Evolutionary conservation across 148 eudicot genomes (phyloP).

Genomic region (Rhododendron griersonianum): DNA sequence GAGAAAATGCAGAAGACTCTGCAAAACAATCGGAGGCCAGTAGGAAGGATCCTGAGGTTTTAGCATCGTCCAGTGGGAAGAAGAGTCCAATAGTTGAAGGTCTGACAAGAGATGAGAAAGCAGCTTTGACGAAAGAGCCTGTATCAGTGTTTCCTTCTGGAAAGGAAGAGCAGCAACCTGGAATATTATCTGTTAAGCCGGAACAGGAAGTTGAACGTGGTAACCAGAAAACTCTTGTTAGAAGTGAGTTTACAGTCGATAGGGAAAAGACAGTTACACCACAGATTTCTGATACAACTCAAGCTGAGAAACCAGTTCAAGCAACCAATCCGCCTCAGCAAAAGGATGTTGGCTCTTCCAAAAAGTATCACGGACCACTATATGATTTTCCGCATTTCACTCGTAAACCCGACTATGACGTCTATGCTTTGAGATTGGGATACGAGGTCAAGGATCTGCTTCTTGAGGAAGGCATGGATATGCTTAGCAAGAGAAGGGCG

Average conservation of each 20-base stretch:
- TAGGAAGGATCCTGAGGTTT: constrained; percentile 49
- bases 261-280: constrained; percentile 68
- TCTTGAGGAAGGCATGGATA: constrained; percentile 61
- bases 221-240: constrained; percentile 37
- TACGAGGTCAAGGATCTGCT: constrained; percentile 86
- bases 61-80: constrained; percentile 29
- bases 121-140: constrained; percentile 44
- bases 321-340: constrained; percentile 39
- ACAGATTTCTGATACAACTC: constrained; percentile 47
- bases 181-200: constrained; percentile 39
- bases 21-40: constrained; percentile 38
- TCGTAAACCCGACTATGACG: constrained; percentile 74
- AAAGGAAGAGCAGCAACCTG: constrained; percentile 49
- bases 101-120: constrained; percentile 46
- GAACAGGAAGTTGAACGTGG: constrained; percentile 59
- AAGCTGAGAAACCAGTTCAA: constrained; percentile 54
- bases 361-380: constrained; percentile 96
- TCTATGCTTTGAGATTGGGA: constrained; percentile 60
- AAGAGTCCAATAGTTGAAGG: constrained; percentile 44
- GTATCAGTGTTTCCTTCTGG: constrained; percentile 40
- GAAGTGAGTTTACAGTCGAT: constrained; percentile 45
- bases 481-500: constrained; percentile 61
- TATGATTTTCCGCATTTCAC: constrained; percentile 97
- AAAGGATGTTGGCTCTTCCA: constrained; percentile 53
- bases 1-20: constrained; percentile 44